Conservation (phyloP, 2,329 filamentous ascomycete genomes). For the Fusarium coffeatum region DNA sequence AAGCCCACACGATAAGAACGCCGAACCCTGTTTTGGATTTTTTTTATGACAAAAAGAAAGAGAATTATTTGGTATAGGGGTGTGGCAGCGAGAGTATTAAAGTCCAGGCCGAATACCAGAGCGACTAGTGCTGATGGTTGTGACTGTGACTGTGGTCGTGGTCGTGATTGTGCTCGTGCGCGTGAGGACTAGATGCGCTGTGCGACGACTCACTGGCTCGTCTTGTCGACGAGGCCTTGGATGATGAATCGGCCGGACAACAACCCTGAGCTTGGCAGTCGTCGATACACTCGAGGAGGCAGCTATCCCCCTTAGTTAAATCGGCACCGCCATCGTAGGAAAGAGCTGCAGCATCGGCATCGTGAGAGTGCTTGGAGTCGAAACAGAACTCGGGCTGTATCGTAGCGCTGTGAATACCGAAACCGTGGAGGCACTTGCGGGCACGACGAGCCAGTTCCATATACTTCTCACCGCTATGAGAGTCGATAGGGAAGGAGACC, state of each 20-base stretch:
- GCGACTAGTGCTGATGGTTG: constrained; percentile 26
- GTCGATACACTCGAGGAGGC: constrained; percentile 61
- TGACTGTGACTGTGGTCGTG: constrained; percentile 6
- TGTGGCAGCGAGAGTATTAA: constrained; percentile 12
- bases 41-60: constrained; percentile 4
- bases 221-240: constrained; percentile 52
- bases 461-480: constrained; percentile 81
- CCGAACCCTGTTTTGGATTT: constrained; percentile 34
- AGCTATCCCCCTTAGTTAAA: constrained; percentile 51
- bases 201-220: constrained; percentile 52
- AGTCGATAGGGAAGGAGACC: constrained; percentile 88
- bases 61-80: constrained; percentile 24
- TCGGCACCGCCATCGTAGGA: constrained; percentile 52
- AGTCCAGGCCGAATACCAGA: neutral
- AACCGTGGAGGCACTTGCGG: constrained; percentile 89
- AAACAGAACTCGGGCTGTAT: constrained; percentile 92
- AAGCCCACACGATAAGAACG: constrained; percentile 36
- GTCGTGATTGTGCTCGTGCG: constrained; percentile 15
- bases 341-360: constrained; percentile 52
- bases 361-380: constrained; percentile 59
- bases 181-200: constrained; percentile 33
- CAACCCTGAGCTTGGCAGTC: constrained; percentile 52
- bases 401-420: constrained; percentile 95
- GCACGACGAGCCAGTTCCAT: constrained; percentile 90
- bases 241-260: constrained; percentile 51